Base-by-base conservation (phyloP, 2,329 filamentous ascomycete genomes). In the Diaporthe vexans region DNA sequence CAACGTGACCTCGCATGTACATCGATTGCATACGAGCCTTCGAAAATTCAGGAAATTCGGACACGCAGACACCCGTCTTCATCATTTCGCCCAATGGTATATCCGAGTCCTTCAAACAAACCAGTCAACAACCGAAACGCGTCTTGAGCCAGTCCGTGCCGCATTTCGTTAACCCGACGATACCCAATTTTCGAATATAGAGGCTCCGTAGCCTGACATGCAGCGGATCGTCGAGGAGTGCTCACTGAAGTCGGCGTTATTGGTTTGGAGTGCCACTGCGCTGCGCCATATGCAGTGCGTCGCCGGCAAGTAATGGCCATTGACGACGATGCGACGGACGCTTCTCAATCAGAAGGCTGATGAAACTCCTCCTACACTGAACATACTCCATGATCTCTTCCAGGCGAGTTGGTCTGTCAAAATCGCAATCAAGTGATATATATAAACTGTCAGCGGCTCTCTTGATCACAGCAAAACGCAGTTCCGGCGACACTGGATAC, bases 401-500 rank as follows among this genome's bases (percentile, higher is more conserved):
- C 11, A 13, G 46, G 11, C 40, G 24, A n/a, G 17, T 11, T 7
- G 7, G 11, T 46, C 24, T 7, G 57, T 63, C 37, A 21, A 26
- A 4, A 13, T 29, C 15, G 1, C 8, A 4, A 21, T 46, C 37
- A 11, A 19, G 29, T n/a, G 26, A 40, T 17, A 19, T 4, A 4
- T 3, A 13, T 29, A 43, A 7, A 19, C 2, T n/a, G 24, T 48
- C 7, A 33, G 21, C 24, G 24, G 19, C 40, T 29, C 15, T 15
- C 21, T 1, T 4, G 4, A 15, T 8, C 4, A 15, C 2, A 19
- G 3, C 4, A 1, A 33, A 33, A 10, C 1, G 35, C 1, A 4
- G 0, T 3, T 11, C 4, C 10, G 15, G n/a, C 24, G 2, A 46
- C 9, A 6, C n/a, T 24, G 17, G 1, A 13, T 13, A 9, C 4